Conservation (phyloP, 805 yeast species). For the Brettanomyces nanus region DNA sequence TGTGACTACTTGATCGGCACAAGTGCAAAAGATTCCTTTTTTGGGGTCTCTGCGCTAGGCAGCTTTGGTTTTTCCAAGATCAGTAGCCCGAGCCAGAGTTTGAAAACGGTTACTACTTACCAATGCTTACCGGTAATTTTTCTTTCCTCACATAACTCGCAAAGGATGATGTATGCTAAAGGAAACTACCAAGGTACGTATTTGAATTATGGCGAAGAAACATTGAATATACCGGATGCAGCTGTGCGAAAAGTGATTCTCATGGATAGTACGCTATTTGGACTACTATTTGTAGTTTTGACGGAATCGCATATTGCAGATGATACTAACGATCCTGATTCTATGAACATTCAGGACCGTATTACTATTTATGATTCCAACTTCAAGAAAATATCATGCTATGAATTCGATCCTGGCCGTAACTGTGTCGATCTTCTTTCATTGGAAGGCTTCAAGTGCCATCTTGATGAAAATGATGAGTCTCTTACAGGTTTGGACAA, state of each 20-base stretch:
- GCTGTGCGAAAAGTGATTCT: background rate
- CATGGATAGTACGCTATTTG: background rate
- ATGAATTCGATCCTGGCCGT: constrained; percentile 12
- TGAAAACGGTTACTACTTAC: background rate
- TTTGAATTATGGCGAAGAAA: background rate
- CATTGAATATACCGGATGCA: background rate
- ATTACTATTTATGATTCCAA: constrained; percentile 5
- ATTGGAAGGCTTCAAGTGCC: constrained; percentile 1
- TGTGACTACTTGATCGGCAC: background rate
- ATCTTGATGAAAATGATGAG: constrained; percentile 6
- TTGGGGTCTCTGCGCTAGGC: background rate
- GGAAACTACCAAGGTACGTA: constrained; percentile 3
- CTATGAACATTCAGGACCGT: background rate
- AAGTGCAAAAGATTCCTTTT: background rate
- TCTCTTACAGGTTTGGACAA: background rate
- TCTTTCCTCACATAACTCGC: background rate
- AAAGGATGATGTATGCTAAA: background rate
- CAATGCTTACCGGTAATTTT: background rate
- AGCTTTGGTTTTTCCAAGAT: background rate
- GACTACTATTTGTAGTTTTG: constrained; percentile 3
- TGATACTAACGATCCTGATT: constrained; percentile 2
- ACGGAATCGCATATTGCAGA: constrained; percentile 6
- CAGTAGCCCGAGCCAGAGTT: background rate
- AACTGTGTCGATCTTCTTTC: constrained; percentile 8
- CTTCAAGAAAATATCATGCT: constrained; percentile 4